phyloP scores from a whole-genome alignment of 805 yeast species.

The Ogataea zsoltii region DNA sequence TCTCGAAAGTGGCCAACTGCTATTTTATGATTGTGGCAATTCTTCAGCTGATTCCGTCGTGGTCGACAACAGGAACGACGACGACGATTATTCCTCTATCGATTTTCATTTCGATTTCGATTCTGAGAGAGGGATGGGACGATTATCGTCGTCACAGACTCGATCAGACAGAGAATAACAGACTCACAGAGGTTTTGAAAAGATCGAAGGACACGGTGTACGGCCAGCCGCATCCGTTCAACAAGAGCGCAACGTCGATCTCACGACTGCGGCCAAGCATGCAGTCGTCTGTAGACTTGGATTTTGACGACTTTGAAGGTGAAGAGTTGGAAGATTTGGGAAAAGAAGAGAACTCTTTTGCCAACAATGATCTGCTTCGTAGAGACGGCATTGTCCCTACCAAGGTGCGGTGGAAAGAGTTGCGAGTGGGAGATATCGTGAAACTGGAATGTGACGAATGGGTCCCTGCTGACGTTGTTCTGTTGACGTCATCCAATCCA shows the following conservation, averaged over 20 bases:
- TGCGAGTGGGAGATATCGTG: conserved; percentile 87
- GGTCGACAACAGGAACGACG: conserved; percentile 96
- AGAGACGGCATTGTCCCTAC: conserved; percentile 19
- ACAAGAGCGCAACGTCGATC: conserved; percentile 31
- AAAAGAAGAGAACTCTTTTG: conserved; percentile 27
- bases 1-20: conserved; percentile 88
- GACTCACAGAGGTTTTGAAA: conserved; percentile 43
- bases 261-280: conserved; percentile 29
- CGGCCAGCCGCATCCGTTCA: conserved; percentile 18
- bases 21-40: conserved; percentile 89
- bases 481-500: conserved; percentile 69
- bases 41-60: conserved; percentile 91
- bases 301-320: conserved; percentile 16
- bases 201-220: conserved; percentile 6
- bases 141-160: conserved; percentile 85
- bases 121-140: conserved; percentile 90
- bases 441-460: conserved; percentile 78
- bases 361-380: conserved; percentile 17
- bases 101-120: conserved; percentile 85
- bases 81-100: conserved; percentile 90
- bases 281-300: conserved; percentile 25
- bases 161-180: conserved; percentile 82
- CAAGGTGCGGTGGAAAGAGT: conserved; percentile 63
- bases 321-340: conserved; percentile 16
- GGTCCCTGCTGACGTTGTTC: conserved; percentile 88